Percentiles rank a stretch among this genome's conserved stretches.
Evolutionary conservation across 352 stramenopile species (phyloP).

Genomic region (Phytophthora vignae): DNA sequence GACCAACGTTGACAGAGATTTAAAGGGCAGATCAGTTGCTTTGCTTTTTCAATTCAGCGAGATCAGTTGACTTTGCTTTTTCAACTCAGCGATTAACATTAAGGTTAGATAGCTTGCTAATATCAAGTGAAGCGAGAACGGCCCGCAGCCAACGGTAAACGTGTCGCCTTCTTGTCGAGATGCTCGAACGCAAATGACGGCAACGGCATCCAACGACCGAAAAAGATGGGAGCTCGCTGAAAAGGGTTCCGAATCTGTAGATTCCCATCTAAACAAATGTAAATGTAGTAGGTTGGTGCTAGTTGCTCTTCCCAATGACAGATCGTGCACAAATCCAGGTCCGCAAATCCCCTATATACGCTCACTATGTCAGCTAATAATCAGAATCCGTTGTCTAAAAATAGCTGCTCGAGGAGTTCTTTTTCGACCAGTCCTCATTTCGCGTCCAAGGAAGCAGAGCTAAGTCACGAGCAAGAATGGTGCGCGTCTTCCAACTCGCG

Average conservation of each 20-base stretch:
- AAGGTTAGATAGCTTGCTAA: no score
- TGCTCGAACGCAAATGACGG: no score
- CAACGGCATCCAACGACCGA: background rate
- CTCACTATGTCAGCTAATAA: background rate
- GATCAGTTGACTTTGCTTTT: no score
- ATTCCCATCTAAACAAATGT: background rate
- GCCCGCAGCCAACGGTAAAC: no score
- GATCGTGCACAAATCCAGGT: background rate
- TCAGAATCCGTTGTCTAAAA: background rate
- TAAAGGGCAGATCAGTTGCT: no score
- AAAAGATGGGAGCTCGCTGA: background rate
- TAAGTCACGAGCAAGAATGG: slow-evolving; percentile 9
- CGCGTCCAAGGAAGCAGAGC: background rate
- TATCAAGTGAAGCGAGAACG: no score
- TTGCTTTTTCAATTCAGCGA: no score
- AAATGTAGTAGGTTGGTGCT: background rate
- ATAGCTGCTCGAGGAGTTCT: background rate
- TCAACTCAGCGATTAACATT: no score
- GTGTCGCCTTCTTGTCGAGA: no score
- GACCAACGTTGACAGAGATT: no score
- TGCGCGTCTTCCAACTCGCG: slow-evolving; percentile 18
- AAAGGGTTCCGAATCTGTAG: background rate
- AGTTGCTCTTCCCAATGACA: background rate
- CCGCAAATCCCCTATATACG: background rate
- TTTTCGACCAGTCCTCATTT: slow-evolving; percentile 19